Evolutionary conservation across 2,329 filamentous ascomycete genomes (phyloP).

Genomic region (Monosporascus sp.): DNA sequence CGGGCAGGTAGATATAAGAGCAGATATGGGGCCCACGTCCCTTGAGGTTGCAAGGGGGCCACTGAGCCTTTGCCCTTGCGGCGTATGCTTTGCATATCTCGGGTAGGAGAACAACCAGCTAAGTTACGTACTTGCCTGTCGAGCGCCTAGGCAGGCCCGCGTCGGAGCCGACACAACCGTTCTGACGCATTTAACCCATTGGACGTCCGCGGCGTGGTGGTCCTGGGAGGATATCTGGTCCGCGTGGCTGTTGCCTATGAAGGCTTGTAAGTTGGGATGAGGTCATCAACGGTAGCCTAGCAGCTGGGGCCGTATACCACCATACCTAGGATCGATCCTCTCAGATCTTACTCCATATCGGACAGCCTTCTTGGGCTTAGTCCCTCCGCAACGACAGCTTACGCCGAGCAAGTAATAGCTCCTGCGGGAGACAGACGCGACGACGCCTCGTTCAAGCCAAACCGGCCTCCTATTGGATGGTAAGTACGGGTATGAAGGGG

Average conservation of each 20-base stretch:
- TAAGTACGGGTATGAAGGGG: background rate
- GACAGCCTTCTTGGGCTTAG: background rate
- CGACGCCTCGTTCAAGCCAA: background rate
- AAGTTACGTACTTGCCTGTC: background rate
- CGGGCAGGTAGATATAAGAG: too few species aligned
- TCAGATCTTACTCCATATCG: background rate
- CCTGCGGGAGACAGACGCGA: background rate
- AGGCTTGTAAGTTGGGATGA: background rate
- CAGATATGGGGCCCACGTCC: too few species aligned
- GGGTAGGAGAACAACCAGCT: background rate
- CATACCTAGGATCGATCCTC: background rate
- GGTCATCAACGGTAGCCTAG: background rate
- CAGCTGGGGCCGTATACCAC: background rate
- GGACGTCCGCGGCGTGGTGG: background rate
- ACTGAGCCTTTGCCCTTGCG: too few species aligned
- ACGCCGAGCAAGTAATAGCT: background rate
- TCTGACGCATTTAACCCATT: background rate
- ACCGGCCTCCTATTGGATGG: background rate
- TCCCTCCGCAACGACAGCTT: background rate
- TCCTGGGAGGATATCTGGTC: background rate
- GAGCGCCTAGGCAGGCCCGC: background rate
- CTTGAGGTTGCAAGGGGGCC: too few species aligned
- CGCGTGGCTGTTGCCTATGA: background rate
- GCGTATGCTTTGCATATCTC: background rate
- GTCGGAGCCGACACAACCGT: background rate